Conservation (phyloP, 1,284 basidiomycete species). For the Omphalotus olearius region DNA sequence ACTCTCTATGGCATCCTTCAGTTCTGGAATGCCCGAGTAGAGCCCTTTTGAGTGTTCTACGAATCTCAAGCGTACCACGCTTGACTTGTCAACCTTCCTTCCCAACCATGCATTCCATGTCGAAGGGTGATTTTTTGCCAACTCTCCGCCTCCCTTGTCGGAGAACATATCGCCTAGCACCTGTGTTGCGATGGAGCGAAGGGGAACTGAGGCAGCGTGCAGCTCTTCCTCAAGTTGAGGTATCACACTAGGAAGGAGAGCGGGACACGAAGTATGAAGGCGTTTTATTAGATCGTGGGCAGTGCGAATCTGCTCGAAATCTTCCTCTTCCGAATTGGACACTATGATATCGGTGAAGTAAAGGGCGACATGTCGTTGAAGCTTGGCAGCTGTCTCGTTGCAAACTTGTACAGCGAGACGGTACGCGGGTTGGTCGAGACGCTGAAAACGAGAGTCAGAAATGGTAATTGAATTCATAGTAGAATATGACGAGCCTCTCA, state of each 20-base stretch:
- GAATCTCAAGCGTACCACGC: slow-evolving; percentile 73
- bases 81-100: slow-evolving; percentile 75
- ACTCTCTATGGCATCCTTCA: slow-evolving; percentile 73
- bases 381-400: slow-evolving; percentile 77
- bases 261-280: slow-evolving; percentile 78
- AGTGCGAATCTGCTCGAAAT: slow-evolving; percentile 62
- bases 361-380: slow-evolving; percentile 87
- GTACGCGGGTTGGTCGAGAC: slow-evolving; percentile 73
- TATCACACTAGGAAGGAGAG: slow-evolving; percentile 84
- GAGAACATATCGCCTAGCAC: slow-evolving; percentile 90
- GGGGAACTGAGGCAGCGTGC: slow-evolving; percentile 66
- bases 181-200: slow-evolving; percentile 79
- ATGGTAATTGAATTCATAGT: background rate
- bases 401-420: slow-evolving; percentile 88
- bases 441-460: slow-evolving; percentile 32
- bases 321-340: slow-evolving; percentile 50
- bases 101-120: slow-evolving; percentile 88
- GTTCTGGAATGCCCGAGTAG: slow-evolving; percentile 64
- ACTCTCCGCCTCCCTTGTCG: slow-evolving; percentile 66
- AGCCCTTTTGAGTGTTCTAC: slow-evolving; percentile 70
- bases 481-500: background rate
- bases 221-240: slow-evolving; percentile 93
- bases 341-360: slow-evolving; percentile 90
- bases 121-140: slow-evolving; percentile 76
- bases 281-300: slow-evolving; percentile 87